Conservation (phyloP, 768 basidiomycete species). For the Boletus edulis region DNA sequence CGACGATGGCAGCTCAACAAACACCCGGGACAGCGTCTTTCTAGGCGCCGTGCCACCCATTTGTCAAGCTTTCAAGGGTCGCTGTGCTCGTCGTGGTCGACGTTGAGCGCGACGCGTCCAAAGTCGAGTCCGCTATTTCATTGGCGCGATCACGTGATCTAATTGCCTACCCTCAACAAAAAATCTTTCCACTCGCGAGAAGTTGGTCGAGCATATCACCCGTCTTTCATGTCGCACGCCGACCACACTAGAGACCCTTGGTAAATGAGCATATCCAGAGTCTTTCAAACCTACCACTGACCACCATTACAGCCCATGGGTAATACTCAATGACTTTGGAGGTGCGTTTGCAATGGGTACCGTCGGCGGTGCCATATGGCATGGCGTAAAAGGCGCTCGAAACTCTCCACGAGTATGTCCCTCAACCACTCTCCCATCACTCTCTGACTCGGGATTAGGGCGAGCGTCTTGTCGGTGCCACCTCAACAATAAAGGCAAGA, state of each 20-base stretch:
- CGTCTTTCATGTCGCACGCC: slow-evolving; percentile 68
- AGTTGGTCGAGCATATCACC: no score
- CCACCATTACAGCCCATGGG: slow-evolving; percentile 75
- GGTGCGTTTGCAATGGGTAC: slow-evolving; percentile 98
- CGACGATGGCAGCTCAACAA: slow-evolving; percentile 54
- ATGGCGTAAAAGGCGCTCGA: slow-evolving; percentile 95
- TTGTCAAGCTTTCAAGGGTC: background rate
- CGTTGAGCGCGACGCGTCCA: slow-evolving; percentile 23
- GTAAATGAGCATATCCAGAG: slow-evolving; percentile 34
- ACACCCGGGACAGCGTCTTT: slow-evolving; percentile 41
- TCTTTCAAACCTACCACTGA: slow-evolving; percentile 1
- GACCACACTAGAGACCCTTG: slow-evolving; percentile 95
- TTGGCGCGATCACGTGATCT: slow-evolving; percentile 32
- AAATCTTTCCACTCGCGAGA: slow-evolving; percentile 14
- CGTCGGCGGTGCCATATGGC: slow-evolving; percentile 97
- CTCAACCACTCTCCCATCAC: background rate
- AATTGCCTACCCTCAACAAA: slow-evolving; percentile 32
- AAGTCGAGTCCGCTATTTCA: slow-evolving; percentile 10
- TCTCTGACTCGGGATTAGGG: slow-evolving; percentile 52
- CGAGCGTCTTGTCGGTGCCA: slow-evolving; percentile 89
- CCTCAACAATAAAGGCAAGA: slow-evolving; percentile 96
- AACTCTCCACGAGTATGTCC: slow-evolving; percentile 87
- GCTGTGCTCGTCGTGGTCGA: slow-evolving; percentile 18
- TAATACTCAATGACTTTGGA: slow-evolving; percentile 97
- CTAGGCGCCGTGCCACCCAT: slow-evolving; percentile 31